phyloP scores from a whole-genome alignment of 129 eudicot genomes.

The Centaurea solstitialis region DNA sequence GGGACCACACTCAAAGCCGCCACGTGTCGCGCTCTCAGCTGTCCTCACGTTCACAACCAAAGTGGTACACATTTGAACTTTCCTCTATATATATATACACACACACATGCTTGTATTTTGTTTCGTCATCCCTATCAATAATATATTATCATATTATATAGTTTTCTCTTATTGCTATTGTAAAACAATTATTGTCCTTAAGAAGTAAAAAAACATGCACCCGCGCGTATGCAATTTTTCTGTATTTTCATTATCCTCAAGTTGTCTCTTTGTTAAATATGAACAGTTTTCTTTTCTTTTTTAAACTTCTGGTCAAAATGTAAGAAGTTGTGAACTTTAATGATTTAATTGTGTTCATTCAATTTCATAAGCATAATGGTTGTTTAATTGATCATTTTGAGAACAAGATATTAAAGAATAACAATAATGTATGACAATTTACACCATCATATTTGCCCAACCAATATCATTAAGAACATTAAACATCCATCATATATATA shows the following conservation, averaged over 20 bases:
- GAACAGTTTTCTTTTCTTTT: not conserved
- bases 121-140: too few species aligned
- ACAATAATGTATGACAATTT: not conserved
- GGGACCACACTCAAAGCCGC: too few species aligned
- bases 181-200: not conserved
- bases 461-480: slow-evolving; percentile 17
- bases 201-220: not conserved
- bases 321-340: not conserved
- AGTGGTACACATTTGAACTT: too few species aligned
- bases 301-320: not conserved
- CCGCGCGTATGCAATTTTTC: not conserved
- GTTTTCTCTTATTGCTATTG: not conserved
- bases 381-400: not conserved
- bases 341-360: not conserved
- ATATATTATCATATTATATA: too few species aligned
- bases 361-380: not conserved
- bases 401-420: not conserved
- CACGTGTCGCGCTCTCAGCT: too few species aligned
- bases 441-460: not conserved
- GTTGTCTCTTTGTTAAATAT: not conserved
- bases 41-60: too few species aligned
- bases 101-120: too few species aligned
- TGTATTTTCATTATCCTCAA: not conserved
- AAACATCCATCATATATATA: slow-evolving; percentile 17
- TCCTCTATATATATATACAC: too few species aligned